Conservation (phyloP, 148 eudicot species). For the Pouteria glomerata region DNA sequence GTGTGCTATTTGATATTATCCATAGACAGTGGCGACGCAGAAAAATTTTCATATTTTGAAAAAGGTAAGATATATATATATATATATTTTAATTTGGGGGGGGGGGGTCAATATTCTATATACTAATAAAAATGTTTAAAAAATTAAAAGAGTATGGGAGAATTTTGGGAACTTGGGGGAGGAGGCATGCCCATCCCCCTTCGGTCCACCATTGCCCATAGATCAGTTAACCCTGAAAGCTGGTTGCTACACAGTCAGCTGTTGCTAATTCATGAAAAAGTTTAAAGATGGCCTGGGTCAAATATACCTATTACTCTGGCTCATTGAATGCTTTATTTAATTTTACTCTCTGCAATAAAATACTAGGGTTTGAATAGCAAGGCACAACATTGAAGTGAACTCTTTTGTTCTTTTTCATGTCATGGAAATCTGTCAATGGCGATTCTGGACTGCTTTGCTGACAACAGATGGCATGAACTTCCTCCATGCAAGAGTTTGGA, state of each 20-base stretch:
- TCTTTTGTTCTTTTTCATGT: slow-evolving; percentile 3
- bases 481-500: not conserved
- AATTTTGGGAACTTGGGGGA: no score
- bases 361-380: not conserved
- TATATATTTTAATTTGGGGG: no score
- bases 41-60: no score
- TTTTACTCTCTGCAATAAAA: not conserved
- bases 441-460: slow-evolving; percentile 1
- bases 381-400: not conserved
- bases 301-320: not conserved
- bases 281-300: not conserved
- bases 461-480: not conserved
- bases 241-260: not conserved
- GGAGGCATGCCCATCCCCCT: no score
- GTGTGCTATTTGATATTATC: no score
- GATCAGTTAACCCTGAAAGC: not conserved
- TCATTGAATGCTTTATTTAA: not conserved
- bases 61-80: no score
- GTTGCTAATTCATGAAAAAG: not conserved
- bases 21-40: no score
- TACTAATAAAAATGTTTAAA: no score
- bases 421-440: not conserved
- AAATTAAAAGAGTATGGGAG: no score
- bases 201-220: not conserved
- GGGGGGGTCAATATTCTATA: no score